Base-by-base conservation (phyloP, 179 eudicot genomes). In the Drosera spatulata region DNA sequence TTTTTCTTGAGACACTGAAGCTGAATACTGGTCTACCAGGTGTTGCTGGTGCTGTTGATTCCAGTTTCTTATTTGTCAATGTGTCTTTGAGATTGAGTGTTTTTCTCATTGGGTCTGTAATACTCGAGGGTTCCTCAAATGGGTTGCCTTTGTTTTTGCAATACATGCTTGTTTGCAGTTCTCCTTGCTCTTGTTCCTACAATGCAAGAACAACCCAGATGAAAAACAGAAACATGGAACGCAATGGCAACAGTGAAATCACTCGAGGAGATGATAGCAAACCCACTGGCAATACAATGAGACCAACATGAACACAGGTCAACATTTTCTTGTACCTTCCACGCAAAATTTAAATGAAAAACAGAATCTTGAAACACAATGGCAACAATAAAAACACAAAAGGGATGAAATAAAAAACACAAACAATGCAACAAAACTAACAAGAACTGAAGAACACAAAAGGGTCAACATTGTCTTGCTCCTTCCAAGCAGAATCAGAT, bases 21-120 rank as follows among this genome's bases (percentile, higher is more conserved):
- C 89, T 77, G 67, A 90, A 90, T 53, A 84, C 64, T 3, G 95
- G 97, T 56, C 97, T 78, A 42, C 93, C 95, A 41, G 93, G 95
- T 15, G 97, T 86, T 38, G 82, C 52, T 59, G 97, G 89, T 41
- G 82, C 56, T 55, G 95, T 85, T 56, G 87, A 76, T 52, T 83
- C 93, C 12, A 74, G 39, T 54, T 59, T 73, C 58, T 77, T 81
- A 50, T 15, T 60, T 60, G 71, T 59, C 3, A 83, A 86, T 46
- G 90, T 86, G 61, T 86, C 89, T 55, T 73, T 79, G 55, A 87
- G 76, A 67, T 75, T 77, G 57, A 88, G 33, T 22, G 81, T 70
- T 81, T 81, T 75, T 86, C 77, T 8, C 61, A 82, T 66, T 60
- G 88, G 86, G 71, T 84, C 91, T 7, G 59, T 61, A 50, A 74